Evolutionary conservation across 2,329 filamentous ascomycete genomes (phyloP).

Genomic region (Botrytis paeoniae): DNA sequence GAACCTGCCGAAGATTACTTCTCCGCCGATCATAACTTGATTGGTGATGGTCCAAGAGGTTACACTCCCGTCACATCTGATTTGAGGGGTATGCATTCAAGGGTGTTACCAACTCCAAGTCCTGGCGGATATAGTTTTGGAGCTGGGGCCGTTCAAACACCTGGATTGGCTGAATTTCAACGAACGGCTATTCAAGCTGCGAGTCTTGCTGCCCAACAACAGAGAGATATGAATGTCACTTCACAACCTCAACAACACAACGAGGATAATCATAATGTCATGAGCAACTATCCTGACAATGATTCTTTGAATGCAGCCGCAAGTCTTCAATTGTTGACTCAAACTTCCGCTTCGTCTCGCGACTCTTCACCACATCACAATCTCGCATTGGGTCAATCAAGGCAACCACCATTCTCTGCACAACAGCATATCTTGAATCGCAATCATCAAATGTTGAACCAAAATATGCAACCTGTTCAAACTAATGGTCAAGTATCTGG

Average conservation of each 20-base stretch:
- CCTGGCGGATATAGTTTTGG: constrained; percentile 96
- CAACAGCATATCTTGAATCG: constrained; percentile 42
- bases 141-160: constrained; percentile 69
- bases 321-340: constrained; percentile 83
- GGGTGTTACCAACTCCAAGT: constrained; percentile 58
- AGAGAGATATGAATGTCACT: constrained; percentile 43
- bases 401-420: background rate
- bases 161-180: constrained; percentile 90
- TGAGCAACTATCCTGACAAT: constrained; percentile 74
- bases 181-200: constrained; percentile 73
- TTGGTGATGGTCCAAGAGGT: constrained; percentile 41
- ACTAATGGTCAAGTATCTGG: background rate
- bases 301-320: constrained; percentile 80
- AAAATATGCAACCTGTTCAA: constrained; percentile 3
- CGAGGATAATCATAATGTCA: constrained; percentile 24
- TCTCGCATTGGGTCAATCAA: constrained; percentile 23
- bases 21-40: constrained; percentile 64
- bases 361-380: constrained; percentile 49
- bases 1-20: constrained; percentile 72
- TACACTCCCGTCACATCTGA: constrained; percentile 97
- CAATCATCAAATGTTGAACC: constrained; percentile 41
- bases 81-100: constrained; percentile 57
- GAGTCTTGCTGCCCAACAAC: constrained; percentile 69
- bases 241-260: constrained; percentile 52
- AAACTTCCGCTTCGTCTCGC: constrained; percentile 49